Evolutionary conservation across 129 eudicot genomes (phyloP).

Genomic region (Flaveria ramosissima): DNA sequence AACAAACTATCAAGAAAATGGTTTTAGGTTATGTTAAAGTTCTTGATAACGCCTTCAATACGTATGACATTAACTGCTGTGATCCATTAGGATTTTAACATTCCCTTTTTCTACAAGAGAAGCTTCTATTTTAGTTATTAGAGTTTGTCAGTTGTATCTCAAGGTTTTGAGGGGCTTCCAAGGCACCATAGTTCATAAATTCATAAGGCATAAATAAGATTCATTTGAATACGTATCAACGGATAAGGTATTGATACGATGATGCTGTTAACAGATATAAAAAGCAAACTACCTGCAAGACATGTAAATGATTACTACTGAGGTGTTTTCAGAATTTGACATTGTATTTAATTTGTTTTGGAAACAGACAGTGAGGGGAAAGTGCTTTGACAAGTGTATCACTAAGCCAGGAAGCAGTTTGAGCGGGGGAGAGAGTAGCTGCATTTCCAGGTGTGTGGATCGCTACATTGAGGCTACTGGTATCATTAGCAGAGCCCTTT

Average conservation of each 20-base stretch:
- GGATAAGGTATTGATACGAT: neutral
- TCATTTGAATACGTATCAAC: neutral
- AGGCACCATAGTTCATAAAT: neutral
- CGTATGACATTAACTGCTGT: neutral
- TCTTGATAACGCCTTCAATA: neutral
- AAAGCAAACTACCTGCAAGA: neutral
- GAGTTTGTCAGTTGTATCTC: neutral
- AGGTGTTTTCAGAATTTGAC: neutral
- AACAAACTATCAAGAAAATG: neutral
- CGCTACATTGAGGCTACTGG: conserved; percentile 78
- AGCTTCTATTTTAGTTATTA: neutral
- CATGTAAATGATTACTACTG: neutral
- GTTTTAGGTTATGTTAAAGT: neutral
- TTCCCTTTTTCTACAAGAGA: neutral
- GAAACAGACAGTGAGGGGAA: conserved; percentile 83
- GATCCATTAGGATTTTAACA: conserved; percentile 1
- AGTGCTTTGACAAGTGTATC: conserved; percentile 95
- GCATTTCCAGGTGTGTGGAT: conserved; percentile 80
- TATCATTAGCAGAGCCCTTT: conserved; percentile 62
- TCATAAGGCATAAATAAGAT: neutral
- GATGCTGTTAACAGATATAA: neutral
- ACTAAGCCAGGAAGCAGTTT: conserved; percentile 88
- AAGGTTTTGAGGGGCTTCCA: neutral
- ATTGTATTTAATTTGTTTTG: conserved; percentile 10
- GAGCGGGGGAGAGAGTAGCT: conserved; percentile 87